These are phyloP conservation scores for Rhododendron williamsianum DNA, from an alignment of 148 eudicot genomes.

Conservation along the genomic window DNA sequence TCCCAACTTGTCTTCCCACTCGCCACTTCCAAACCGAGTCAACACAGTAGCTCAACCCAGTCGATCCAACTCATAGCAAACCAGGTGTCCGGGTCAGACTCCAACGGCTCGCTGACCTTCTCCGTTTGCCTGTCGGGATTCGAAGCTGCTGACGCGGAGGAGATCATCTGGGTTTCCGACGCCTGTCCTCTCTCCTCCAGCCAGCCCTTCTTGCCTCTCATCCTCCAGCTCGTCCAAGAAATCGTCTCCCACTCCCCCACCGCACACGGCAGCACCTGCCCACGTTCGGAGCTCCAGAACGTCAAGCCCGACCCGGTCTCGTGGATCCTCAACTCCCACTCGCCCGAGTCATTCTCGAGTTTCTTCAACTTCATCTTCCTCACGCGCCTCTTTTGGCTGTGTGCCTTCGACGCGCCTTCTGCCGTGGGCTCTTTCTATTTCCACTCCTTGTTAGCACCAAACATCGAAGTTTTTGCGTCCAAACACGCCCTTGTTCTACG, in stretches of 20 bases:
- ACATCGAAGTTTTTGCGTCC: constrained; percentile 46
- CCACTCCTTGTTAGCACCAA: constrained; percentile 55
- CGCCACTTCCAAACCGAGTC: constrained; percentile 25
- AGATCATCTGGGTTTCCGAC: constrained; percentile 61
- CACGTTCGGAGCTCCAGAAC: constrained; percentile 34
- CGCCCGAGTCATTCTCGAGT: constrained; percentile 71
- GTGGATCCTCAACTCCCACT: constrained; percentile 62
- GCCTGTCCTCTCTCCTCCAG: constrained; percentile 49
- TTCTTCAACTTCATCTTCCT: constrained; percentile 57
- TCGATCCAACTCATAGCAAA: constrained; percentile 64
- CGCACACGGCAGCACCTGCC: constrained; percentile 35
- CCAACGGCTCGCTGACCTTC: constrained; percentile 36
- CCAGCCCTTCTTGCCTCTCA: constrained; percentile 63
- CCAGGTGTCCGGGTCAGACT: constrained; percentile 22
- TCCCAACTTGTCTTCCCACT: constrained; percentile 42
- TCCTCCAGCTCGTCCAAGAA: constrained; percentile 70
- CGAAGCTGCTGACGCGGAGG: constrained; percentile 14
- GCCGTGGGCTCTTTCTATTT: constrained; percentile 72
- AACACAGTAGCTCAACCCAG: constrained; percentile 7
- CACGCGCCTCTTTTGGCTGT: constrained; percentile 69
- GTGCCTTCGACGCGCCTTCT: constrained; percentile 65
- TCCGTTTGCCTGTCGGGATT: constrained; percentile 42
- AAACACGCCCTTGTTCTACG: constrained; percentile 38
- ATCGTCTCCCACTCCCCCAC: constrained; percentile 53
- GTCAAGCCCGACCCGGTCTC: constrained; percentile 53